Conservation (phyloP, 129 eudicot genomes). For the sunflower (Helianthus annuus) region HanXRQr2.0-SUNRISE NC_035447.2:33830585-33831084, state of each 20-base stretch:
- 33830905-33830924: slow-evolving; percentile 1
- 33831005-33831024: not conserved
- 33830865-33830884: slow-evolving; percentile 1
- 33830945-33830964: not conserved
- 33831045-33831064: not conserved
- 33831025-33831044: not conserved
- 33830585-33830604: slow-evolving; percentile 48
- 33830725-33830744: slow-evolving; percentile 1
- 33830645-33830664: slow-evolving; percentile 51
- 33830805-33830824: not conserved
- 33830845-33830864: not conserved
- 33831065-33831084: too few species aligned
- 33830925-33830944: not conserved
- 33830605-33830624: slow-evolving; percentile 68
- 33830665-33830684: slow-evolving; percentile 37
- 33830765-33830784: not conserved
- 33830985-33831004: not conserved
- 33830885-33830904: not conserved
- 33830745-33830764: not conserved
- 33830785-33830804: not conserved
- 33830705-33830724: not conserved
- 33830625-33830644: slow-evolving; percentile 63
- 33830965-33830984: not conserved
- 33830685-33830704: slow-evolving; percentile 30
- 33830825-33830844: slow-evolving; percentile 6